A percentile compares a stretch with the other conserved stretches of the same genome.
phyloP scores from a whole-genome alignment of 768 basidiomycete species.

The Termitomyces sp. region DNA sequence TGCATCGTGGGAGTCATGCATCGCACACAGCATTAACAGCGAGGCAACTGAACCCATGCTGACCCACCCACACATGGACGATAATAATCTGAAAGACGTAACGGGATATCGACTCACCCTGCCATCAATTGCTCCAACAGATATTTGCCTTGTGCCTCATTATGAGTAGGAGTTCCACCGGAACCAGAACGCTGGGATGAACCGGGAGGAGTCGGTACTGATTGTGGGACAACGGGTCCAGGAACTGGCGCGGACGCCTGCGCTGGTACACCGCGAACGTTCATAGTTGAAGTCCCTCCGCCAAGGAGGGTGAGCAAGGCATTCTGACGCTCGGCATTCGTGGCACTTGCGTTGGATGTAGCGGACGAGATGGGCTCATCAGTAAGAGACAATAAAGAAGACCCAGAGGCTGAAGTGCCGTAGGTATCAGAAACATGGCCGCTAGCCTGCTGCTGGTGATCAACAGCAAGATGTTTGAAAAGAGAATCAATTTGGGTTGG shows the following conservation, averaged over 20 bases:
- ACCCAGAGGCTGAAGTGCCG: slow-evolving; percentile 27
- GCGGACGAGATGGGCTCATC: slow-evolving; percentile 40
- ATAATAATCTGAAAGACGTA: slow-evolving; percentile 2
- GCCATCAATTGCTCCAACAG: slow-evolving; percentile 78
- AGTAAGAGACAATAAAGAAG: slow-evolving; percentile 38
- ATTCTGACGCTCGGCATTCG: slow-evolving; percentile 63
- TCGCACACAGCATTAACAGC: background rate
- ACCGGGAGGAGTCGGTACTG: slow-evolving; percentile 66
- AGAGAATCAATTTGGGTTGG: slow-evolving; percentile 63
- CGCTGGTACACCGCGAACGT: slow-evolving; percentile 18
- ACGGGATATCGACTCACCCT: slow-evolving; percentile 45
- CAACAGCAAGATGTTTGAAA: slow-evolving; percentile 48
- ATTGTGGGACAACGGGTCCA: slow-evolving; percentile 36
- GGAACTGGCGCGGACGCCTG: slow-evolving; percentile 9
- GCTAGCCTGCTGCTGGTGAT: slow-evolving; percentile 26
- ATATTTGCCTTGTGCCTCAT: slow-evolving; percentile 67
- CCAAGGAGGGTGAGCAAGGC: slow-evolving; percentile 69
- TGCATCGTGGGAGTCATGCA: slow-evolving; percentile 3
- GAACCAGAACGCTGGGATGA: slow-evolving; percentile 51
- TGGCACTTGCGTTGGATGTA: slow-evolving; percentile 33
- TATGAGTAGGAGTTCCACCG: slow-evolving; percentile 46
- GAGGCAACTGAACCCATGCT: background rate
- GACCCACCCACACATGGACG: background rate
- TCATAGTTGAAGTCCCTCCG: slow-evolving; percentile 22
- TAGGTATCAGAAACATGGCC: slow-evolving; percentile 20